Base-by-base conservation (phyloP, 176 grass and related monocot species). In the Ananas comosus region DNA sequence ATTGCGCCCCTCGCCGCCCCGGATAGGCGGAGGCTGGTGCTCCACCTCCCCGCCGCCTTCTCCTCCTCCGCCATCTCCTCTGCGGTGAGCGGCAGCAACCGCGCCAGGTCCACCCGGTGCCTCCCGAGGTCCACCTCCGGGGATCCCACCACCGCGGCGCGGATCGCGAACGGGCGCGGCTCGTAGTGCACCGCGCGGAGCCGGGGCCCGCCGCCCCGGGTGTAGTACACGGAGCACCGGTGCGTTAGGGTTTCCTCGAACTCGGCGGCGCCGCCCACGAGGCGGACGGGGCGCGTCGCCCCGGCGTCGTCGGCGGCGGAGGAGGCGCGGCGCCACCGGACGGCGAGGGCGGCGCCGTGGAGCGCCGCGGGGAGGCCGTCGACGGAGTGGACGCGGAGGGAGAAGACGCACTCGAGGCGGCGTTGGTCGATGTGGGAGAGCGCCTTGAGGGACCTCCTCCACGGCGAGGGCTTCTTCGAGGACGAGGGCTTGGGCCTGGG, bases 381-480 rank as follows among this genome's bases (percentile, higher is more conserved):
- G 61, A 99, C 78, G 18, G 87, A 88, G 78, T 91, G 87, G 23
- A 91, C 87, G 13, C 90, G 87, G 54, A 99, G 84, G 29, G 84
- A 81, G 80, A 99, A 99, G 22, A 78, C 64, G 81, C 89, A 99
- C 64, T 88, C 82, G 51, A 93, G 79, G 74, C 94, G 94, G 77
- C 87, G 87, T 19, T 82, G 90, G 24, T 84, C 90, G 50, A 99
- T 80, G 80, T 90, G 87, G 9, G 94, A 99, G 61, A 99, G 85
- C 14, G 94, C 87, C 69, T 80, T 88, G 61, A 93, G 63, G 4
- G 94, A 92, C 63, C 85, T 88, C 85, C 84, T 84, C 68, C 76
- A 81, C 2, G 70, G n/a, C 1, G 79, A 2, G 9, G 84, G 10
- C 10, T 18, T 59, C 18, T 58, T 58, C 54, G 14, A n/a, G 28